Base-by-base conservation (phyloP, 192 early-diverging fungal species). In the Gonapodya prolifera region DNA sequence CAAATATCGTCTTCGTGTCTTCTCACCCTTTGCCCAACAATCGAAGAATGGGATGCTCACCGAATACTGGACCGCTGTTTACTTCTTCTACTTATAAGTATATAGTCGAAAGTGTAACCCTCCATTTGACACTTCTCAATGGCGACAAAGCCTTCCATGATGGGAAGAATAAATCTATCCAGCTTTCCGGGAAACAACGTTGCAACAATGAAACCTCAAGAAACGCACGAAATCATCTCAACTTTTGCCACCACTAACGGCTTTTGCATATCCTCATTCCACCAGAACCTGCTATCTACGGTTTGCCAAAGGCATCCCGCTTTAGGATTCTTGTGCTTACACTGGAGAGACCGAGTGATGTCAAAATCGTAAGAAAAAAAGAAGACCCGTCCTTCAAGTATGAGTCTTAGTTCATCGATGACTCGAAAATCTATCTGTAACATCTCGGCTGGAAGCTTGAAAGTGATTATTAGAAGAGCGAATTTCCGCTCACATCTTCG, bases 121-220 rank as follows among this genome's bases (percentile, higher is more conserved):
- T 89, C 86, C 33, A 91, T 86, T 35, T 85, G 79, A 81, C 88
- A 93, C n/a, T 75, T 77, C 31, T 87, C 87, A 2, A 87, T 84
- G 79, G 92, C 89, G 8, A 91, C 85, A 69, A 85, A 87, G 30
- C 92, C 92, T 80, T 93, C 91, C 82, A 91, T 88, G 69, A 92
- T 36, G 16, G 92, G 88, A 29, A 88, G 69, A 28, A 89, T 83
- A 78, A 82, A 89, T 28, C 80, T 82, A 81, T 88, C 70, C 23
- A 87, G 81, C 87, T 87, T 75, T 34, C 2, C 33, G 34, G 23
- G 32, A n/a, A 34, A 70, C 23, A 34, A 2, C 17, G 0, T 35
- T 0, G 0, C 0, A 30, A 18, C 75, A 31, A 17, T 33, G 18
- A 79, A 30, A 77, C 30, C 16, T 29, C 1, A 0, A 30, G 30